Evolutionary conservation across 306 rosid species (phyloP).

Genomic region (Ammopiptanthus mongolicus): DNA sequence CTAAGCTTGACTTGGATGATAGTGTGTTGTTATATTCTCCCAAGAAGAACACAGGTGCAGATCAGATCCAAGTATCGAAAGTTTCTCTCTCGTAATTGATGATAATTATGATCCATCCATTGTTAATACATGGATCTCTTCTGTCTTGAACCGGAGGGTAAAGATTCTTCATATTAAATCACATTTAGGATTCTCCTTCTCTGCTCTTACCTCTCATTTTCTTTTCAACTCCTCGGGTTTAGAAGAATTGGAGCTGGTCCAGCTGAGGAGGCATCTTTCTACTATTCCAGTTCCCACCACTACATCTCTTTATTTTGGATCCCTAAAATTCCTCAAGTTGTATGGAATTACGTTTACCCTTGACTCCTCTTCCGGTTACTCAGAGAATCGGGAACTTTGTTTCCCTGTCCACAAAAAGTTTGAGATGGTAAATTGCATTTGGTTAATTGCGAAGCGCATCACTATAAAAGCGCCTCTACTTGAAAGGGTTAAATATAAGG

Average conservation of each 20-base stretch:
- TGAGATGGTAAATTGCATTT: not conserved
- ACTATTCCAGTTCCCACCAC: not conserved
- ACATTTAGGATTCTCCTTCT: not conserved
- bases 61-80: not conserved
- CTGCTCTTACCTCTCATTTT: not conserved
- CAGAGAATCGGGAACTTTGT: not conserved
- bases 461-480: not conserved
- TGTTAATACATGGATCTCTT: constrained; percentile 13
- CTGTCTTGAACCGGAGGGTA: not conserved
- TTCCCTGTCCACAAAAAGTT: constrained; percentile 6
- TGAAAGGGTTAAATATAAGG: not conserved
- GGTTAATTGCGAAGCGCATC: not conserved
- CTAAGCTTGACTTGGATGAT: constrained; percentile 16
- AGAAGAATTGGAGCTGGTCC: constrained; percentile 5
- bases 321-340: not conserved
- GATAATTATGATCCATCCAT: not conserved
- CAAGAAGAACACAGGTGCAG: not conserved
- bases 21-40: not conserved
- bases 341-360: not conserved
- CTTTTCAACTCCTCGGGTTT: not conserved
- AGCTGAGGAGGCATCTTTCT: not conserved
- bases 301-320: not conserved
- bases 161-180: not conserved
- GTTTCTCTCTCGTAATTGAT: not conserved
- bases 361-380: not conserved